A percentile compares a stretch with the other conserved stretches of the same genome.
Conservation (phyloP, 805 yeast species). For the Debaryomyces castellii region DNA sequence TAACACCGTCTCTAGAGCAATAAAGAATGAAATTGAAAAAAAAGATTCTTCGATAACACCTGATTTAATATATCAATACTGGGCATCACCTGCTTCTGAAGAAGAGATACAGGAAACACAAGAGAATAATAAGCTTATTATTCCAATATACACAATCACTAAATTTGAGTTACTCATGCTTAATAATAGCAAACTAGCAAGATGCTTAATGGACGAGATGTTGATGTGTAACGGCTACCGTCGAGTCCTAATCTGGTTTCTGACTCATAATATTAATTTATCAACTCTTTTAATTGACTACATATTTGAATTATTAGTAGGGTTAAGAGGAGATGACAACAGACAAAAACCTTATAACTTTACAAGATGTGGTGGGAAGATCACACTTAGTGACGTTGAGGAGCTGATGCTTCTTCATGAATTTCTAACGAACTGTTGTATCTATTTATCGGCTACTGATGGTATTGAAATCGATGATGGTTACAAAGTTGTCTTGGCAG, state of each 20-base stretch:
- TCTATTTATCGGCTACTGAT: slow-evolving; percentile 30
- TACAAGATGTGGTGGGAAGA: slow-evolving; percentile 53
- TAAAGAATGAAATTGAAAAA: slow-evolving; percentile 36
- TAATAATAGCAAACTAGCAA: slow-evolving; percentile 52
- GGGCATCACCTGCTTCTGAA: slow-evolving; percentile 36
- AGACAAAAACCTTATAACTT: slow-evolving; percentile 34
- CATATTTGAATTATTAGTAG: slow-evolving; percentile 58
- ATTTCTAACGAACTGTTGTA: slow-evolving; percentile 52
- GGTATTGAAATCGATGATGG: slow-evolving; percentile 31
- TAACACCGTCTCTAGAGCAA: slow-evolving; percentile 54
- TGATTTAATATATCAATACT: slow-evolving; percentile 49
- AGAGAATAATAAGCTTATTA: slow-evolving; percentile 25
- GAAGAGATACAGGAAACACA: slow-evolving; percentile 22
- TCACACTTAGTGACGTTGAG: slow-evolving; percentile 59
- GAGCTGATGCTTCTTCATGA: slow-evolving; percentile 68
- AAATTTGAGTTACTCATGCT: slow-evolving; percentile 53
- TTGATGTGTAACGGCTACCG: slow-evolving; percentile 67
- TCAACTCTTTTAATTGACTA: slow-evolving; percentile 59
- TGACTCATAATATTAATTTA: slow-evolving; percentile 57
- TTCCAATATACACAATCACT: slow-evolving; percentile 31
- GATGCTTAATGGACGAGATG: slow-evolving; percentile 65
- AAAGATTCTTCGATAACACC: slow-evolving; percentile 34
- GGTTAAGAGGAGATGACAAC: slow-evolving; percentile 48
- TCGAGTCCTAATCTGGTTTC: slow-evolving; percentile 62
- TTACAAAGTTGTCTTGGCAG: slow-evolving; percentile 26